These are phyloP conservation scores for Lecanicillium sp. DNA, from an alignment of 2,329 filamentous ascomycete genomes.

Conservation along the genomic window DNA sequence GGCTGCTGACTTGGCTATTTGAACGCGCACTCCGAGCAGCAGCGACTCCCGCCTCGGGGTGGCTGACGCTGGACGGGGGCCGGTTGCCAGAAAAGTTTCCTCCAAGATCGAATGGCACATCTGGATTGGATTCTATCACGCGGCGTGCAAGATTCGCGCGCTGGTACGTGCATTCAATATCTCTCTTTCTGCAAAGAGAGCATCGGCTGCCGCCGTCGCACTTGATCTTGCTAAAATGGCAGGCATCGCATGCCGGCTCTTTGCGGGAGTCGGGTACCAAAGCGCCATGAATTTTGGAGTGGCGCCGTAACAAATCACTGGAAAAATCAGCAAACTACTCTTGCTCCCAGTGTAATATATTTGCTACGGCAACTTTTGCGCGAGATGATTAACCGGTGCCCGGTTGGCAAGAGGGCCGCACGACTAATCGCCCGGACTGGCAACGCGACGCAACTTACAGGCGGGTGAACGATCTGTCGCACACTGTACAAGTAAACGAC, in stretches of 20 bases:
- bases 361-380: too few relatives aligned
- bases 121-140: slow-evolving; percentile 7
- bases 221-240: slow-evolving; percentile 40
- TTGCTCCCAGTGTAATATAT: not conserved
- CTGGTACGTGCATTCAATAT: slow-evolving; percentile 32
- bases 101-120: slow-evolving; percentile 8
- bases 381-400: too few relatives aligned
- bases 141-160: slow-evolving; percentile 15
- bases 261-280: slow-evolving; percentile 27
- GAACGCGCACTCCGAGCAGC: not conserved
- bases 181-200: slow-evolving; percentile 33
- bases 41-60: not conserved
- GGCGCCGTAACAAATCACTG: slow-evolving; percentile 34
- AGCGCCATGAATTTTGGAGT: slow-evolving; percentile 29
- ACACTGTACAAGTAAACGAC: slow-evolving; percentile 30
- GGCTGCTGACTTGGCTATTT: slow-evolving; percentile 1
- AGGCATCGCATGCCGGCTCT: slow-evolving; percentile 36
- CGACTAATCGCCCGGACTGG: not conserved
- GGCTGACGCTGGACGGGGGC: not conserved
- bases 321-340: not conserved
- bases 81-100: slow-evolving; percentile 6
- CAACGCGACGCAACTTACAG: slow-evolving; percentile 25
- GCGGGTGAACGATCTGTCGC: slow-evolving; percentile 33
- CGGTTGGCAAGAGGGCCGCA: not conserved
- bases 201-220: slow-evolving; percentile 36